These are phyloP conservation scores for Neonectria magnoliae DNA, from an alignment of 2,329 filamentous ascomycete genomes.

Conservation along the genomic window DNA sequence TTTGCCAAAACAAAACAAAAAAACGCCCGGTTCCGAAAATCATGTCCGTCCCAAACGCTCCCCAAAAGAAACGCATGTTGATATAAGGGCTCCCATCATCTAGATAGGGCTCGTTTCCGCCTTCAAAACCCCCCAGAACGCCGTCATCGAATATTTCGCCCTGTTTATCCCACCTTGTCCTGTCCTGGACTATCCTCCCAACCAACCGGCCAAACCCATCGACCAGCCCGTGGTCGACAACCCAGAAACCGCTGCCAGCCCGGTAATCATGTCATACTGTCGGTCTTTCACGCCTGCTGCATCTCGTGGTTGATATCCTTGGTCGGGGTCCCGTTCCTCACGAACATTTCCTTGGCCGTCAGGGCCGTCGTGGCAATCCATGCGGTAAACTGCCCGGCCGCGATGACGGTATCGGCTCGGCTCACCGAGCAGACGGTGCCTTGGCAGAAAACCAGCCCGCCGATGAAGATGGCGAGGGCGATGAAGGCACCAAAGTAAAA, in stretches of 20 bases:
- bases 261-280: constrained; percentile 4
- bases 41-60: constrained; percentile 23
- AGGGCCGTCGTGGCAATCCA: constrained; percentile 63
- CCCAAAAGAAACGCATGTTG: constrained; percentile 27
- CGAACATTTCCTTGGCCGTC: constrained; percentile 59
- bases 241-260: constrained; percentile 5
- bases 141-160: constrained; percentile 31
- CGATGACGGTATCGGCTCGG: constrained; percentile 64
- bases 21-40: constrained; percentile 32
- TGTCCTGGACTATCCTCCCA: constrained; percentile 15
- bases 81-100: constrained; percentile 24
- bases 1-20: constrained; percentile 9
- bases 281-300: constrained; percentile 46
- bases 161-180: constrained; percentile 2
- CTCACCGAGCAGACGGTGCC: constrained; percentile 66
- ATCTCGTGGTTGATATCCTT: constrained; percentile 47
- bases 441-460: constrained; percentile 64
- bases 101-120: constrained; percentile 24
- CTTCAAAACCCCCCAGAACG: constrained; percentile 31
- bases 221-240: constrained; percentile 16
- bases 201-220: constrained; percentile 4
- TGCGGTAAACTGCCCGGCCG: constrained; percentile 61
- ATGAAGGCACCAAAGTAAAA: constrained; percentile 71
- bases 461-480: constrained; percentile 66
- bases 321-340: constrained; percentile 49